Percentiles rank a stretch among this genome's conserved stretches.
Conservation (phyloP, 164 flowering plant species). For the Magnolia sinica region DNA sequence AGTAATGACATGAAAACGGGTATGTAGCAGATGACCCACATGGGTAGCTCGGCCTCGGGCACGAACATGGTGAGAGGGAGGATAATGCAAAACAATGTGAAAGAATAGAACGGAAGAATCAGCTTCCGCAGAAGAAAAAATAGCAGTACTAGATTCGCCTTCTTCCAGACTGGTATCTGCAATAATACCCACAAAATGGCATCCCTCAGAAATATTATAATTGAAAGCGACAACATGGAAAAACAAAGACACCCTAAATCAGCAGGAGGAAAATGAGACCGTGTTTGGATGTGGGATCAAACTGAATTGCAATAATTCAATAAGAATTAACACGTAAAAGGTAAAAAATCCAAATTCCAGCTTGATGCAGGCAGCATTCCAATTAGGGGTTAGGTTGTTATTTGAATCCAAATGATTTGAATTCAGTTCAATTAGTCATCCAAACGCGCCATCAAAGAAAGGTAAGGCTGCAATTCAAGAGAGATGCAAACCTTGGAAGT, state of each 20-base stretch:
- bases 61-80: conserved; percentile 83
- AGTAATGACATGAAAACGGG: conserved; percentile 74
- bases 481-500: conserved; percentile 49
- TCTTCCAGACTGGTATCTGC: conserved; percentile 70
- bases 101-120: conserved; percentile 81
- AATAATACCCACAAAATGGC: neutral
- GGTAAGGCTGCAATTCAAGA: neutral
- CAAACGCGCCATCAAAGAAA: neutral
- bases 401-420: neutral
- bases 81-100: conserved; percentile 78
- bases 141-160: conserved; percentile 59
- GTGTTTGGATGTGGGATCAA: neutral
- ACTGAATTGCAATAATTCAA: too few relatives aligned
- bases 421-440: neutral
- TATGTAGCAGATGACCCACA: conserved; percentile 74
- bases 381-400: too few relatives aligned
- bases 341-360: neutral
- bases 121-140: conserved; percentile 78
- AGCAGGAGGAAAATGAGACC: neutral
- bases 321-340: neutral
- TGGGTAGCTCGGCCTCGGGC: conserved; percentile 77
- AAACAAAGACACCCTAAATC: neutral
- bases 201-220: conserved; percentile 3
- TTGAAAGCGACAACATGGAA: neutral
- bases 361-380: too few relatives aligned